phyloP scores from a whole-genome alignment of 2,329 filamentous ascomycete species.

The Monosporascus cannonballus region DNA sequence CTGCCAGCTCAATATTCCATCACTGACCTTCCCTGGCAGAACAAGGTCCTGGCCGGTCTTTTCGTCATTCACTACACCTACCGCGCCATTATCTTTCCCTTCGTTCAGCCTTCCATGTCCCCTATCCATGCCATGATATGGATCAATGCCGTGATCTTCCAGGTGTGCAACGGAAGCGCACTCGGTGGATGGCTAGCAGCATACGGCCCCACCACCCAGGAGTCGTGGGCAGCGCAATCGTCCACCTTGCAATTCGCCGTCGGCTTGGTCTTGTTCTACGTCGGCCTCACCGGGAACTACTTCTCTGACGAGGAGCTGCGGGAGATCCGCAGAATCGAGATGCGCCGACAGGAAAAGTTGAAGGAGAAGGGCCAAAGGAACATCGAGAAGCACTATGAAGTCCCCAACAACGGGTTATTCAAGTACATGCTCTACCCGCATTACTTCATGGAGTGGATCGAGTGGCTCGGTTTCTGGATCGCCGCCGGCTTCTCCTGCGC shows the following conservation, averaged over 20 bases:
- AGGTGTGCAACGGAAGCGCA: constrained; percentile 71
- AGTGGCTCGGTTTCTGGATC: constrained; percentile 89
- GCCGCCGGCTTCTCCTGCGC: constrained; percentile 60
- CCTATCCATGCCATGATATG: constrained; percentile 73
- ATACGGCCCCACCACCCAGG: constrained; percentile 62
- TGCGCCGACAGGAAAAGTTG: constrained; percentile 47
- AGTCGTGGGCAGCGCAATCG: constrained; percentile 39
- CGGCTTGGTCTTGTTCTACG: constrained; percentile 69
- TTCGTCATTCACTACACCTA: constrained; percentile 85
- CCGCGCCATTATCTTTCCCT: constrained; percentile 75
- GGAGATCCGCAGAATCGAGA: constrained; percentile 71
- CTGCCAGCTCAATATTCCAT: constrained; percentile 56
- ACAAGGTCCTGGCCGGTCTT: constrained; percentile 66
- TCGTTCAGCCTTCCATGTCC: constrained; percentile 87
- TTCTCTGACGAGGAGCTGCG: constrained; percentile 86
- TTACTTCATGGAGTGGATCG: constrained; percentile 94
- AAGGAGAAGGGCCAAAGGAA: constrained; percentile 31
- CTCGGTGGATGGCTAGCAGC: constrained; percentile 78
- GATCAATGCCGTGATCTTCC: constrained; percentile 61
- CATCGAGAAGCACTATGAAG: constrained; percentile 77
- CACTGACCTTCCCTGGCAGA: constrained; percentile 63
- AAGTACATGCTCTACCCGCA: constrained; percentile 80
- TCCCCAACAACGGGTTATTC: constrained; percentile 81
- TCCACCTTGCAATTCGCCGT: constrained; percentile 42
- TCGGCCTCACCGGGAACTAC: constrained; percentile 75